Conservation (phyloP, 2,329 filamentous ascomycete species). For the Shiraia sp. region DNA sequence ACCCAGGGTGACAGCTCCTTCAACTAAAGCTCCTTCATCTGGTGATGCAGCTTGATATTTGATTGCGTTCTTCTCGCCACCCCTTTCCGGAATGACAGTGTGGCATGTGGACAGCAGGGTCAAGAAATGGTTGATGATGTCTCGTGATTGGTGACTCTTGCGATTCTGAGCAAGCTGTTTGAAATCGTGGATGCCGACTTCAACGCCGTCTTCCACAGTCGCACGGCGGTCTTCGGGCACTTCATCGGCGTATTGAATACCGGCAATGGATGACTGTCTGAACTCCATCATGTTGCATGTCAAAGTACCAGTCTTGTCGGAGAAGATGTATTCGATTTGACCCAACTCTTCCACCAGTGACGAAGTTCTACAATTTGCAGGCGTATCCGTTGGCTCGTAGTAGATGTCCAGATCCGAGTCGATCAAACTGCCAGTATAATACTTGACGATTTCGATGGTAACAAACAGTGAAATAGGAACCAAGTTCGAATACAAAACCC, state of each 20-base stretch:
- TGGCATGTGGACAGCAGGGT: conserved; percentile 87
- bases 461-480: conserved; percentile 98
- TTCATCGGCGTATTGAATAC: conserved; percentile 90
- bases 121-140: conserved; percentile 81
- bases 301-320: conserved; percentile 94
- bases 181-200: conserved; percentile 83
- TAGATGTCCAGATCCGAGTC: conserved; percentile 98
- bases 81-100: conserved; percentile 92
- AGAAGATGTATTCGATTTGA: conserved; percentile 98
- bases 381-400: conserved; percentile 91
- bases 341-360: conserved; percentile 95
- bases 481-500: conserved; percentile 94
- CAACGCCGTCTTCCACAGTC: conserved; percentile 74
- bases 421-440: conserved; percentile 96
- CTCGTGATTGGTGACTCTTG: conserved; percentile 59
- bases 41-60: conserved; percentile 98
- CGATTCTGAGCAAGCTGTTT: conserved; percentile 73
- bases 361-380: conserved; percentile 92
- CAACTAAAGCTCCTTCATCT: conserved; percentile 94
- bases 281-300: conserved; percentile 99
- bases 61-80: conserved; percentile 79
- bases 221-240: conserved; percentile 88
- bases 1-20: conserved; percentile 82
- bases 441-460: conserved; percentile 96
- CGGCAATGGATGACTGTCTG: conserved; percentile 89